A percentile compares a stretch with the other conserved stretches of the same genome.
phyloP scores from a whole-genome alignment of 2,329 filamentous ascomycete genomes.

The Dactylellina sp. region DNA sequence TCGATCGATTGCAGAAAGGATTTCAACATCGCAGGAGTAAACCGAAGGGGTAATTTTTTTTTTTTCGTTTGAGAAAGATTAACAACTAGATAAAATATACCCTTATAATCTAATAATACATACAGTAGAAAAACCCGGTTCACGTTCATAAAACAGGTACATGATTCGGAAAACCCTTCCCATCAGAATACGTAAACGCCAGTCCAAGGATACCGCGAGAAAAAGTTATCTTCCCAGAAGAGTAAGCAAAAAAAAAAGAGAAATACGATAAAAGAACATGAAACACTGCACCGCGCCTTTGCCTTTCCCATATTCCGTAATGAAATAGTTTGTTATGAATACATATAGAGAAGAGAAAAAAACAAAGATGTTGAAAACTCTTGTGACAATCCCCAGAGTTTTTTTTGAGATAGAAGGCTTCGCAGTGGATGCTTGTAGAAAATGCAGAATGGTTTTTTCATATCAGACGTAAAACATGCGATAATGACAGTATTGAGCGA shows the following conservation, averaged over 20 bases:
- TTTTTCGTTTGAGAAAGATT: not conserved
- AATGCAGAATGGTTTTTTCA: not conserved
- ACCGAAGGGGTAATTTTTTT: too few relatives aligned
- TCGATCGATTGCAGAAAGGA: too few relatives aligned
- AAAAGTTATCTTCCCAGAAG: conserved; percentile 35
- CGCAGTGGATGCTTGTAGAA: conserved; percentile 14
- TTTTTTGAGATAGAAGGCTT: not conserved
- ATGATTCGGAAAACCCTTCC: conserved; percentile 22
- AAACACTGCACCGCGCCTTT: conserved; percentile 19
- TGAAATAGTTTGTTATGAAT: conserved; percentile 28
- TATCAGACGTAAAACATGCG: conserved; percentile 7
- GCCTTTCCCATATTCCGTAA: conserved; percentile 19
- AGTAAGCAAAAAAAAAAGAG: conserved; percentile 25
- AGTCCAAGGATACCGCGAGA: conserved; percentile 7
- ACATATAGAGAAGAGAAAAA: conserved; percentile 22
- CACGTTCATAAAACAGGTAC: conserved; percentile 10
- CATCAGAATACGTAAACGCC: conserved; percentile 29
- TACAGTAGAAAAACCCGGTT: not conserved
- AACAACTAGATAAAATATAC: conserved; percentile 15
- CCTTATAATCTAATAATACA: conserved; percentile 47
- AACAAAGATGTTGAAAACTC: not conserved
- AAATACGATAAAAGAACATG: conserved; percentile 15
- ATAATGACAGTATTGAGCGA: conserved; percentile 11
- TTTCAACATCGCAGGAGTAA: too few relatives aligned
- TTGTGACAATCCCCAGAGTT: not conserved